Percentiles rank a stretch among this genome's conserved stretches.
Conservation (phyloP, 2,329 filamentous ascomycete species). For the Diaporthe sp. region DNA sequence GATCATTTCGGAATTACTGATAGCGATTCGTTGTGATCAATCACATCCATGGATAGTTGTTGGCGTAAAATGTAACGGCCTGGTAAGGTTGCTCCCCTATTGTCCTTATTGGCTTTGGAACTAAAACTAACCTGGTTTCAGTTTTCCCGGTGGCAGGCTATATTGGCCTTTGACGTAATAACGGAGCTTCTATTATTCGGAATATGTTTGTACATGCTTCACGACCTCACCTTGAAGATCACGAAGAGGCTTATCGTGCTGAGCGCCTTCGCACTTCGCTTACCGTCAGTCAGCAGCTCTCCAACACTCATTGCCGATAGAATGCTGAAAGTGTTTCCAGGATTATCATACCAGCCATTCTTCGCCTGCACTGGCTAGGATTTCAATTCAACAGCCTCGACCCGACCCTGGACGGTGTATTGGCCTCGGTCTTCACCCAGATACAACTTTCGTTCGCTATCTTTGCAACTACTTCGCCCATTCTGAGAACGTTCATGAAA, state of each 20-base stretch:
- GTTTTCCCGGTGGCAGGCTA: slow-evolving; percentile 55
- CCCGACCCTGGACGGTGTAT: slow-evolving; percentile 53
- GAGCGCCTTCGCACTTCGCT: slow-evolving; percentile 56
- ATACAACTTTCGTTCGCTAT: slow-evolving; percentile 57
- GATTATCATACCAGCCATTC: slow-evolving; percentile 53
- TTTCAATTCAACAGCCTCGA: slow-evolving; percentile 50
- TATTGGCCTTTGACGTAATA: slow-evolving; percentile 55
- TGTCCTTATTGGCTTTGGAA: background rate
- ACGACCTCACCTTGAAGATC: slow-evolving; percentile 53
- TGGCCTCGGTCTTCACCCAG: slow-evolving; percentile 54
- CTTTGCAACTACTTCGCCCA: slow-evolving; percentile 56
- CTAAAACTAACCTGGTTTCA: slow-evolving; percentile 35
- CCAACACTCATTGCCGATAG: slow-evolving; percentile 5
- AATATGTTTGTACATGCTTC: slow-evolving; percentile 54
- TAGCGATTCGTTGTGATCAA: slow-evolving; percentile 56
- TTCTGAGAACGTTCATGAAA: slow-evolving; percentile 59
- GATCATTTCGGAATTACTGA: slow-evolving; percentile 55
- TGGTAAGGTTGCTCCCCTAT: slow-evolving; percentile 48
- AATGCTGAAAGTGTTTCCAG: slow-evolving; percentile 44
- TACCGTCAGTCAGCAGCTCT: slow-evolving; percentile 49
- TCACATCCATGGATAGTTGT: slow-evolving; percentile 53
- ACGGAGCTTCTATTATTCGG: slow-evolving; percentile 54
- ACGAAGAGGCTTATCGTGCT: slow-evolving; percentile 55
- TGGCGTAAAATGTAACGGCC: slow-evolving; percentile 46
- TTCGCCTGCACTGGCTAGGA: slow-evolving; percentile 55